These are phyloP conservation scores for Withania somnifera DNA, from an alignment of 305 asterid genomes.

Conservation along the genomic window DNA sequence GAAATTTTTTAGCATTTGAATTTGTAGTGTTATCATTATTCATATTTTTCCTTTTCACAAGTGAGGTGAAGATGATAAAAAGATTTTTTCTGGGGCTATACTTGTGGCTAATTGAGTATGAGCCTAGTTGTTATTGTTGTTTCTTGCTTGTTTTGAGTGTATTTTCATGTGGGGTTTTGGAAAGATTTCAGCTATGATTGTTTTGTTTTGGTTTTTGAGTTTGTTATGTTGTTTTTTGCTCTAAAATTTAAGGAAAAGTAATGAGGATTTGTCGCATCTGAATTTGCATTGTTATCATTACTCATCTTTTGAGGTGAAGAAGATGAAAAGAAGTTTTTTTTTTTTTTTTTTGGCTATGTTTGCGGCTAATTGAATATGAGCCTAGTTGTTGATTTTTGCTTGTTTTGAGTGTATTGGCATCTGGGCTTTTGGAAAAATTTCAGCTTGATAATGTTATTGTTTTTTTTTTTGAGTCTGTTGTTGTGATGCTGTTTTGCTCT, in stretches of 20 bases:
- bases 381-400: neutral
- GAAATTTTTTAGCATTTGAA: too few species aligned
- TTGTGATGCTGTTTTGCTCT: neutral
- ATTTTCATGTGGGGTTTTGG: neutral
- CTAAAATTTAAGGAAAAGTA: neutral
- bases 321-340: neutral
- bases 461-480: neutral
- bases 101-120: too few species aligned
- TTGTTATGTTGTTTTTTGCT: neutral
- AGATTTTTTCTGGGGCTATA: too few species aligned
- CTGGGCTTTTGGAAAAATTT: neutral
- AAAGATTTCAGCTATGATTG: neutral
- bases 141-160: neutral
- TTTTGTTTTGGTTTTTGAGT: neutral
- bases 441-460: neutral
- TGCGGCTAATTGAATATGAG: neutral
- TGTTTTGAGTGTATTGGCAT: neutral
- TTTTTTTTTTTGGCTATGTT: neutral
- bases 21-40: too few species aligned
- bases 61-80: too few species aligned
- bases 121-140: neutral
- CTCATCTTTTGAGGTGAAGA: neutral
- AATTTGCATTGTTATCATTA: neutral
- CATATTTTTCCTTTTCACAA: too few species aligned
- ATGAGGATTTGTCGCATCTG: neutral